Evolutionary conservation across 805 yeast species (phyloP).

Genomic region (Ogataea corticis): DNA sequence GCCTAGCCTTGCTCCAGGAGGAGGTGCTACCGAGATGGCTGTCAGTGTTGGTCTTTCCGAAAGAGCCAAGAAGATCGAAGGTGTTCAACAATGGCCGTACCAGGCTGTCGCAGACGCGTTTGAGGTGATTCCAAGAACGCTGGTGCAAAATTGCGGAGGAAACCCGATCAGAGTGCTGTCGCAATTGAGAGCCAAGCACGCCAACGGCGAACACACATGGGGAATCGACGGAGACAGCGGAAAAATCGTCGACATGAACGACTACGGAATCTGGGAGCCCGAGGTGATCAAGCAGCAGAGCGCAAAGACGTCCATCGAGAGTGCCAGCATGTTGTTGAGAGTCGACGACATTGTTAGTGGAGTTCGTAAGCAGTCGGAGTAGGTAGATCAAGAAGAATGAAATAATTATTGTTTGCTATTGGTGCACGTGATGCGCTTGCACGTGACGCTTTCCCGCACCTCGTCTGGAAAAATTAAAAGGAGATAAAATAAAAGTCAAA

Average conservation of each 20-base stretch:
- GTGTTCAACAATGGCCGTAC: conserved; percentile 97
- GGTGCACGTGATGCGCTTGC: no score
- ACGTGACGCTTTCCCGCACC: no score
- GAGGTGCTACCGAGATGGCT: conserved; percentile 99
- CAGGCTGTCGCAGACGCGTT: conserved; percentile 98
- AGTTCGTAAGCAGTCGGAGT: conserved; percentile 50
- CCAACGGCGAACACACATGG: conserved; percentile 78
- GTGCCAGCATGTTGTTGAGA: conserved; percentile 90
- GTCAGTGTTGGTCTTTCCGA: conserved; percentile 85
- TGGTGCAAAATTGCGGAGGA: conserved; percentile 97
- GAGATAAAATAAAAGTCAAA: not conserved
- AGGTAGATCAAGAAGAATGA: not conserved
- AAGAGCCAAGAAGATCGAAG: conserved; percentile 88
- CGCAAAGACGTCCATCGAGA: conserved; percentile 96
- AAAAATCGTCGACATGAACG: conserved; percentile 91
- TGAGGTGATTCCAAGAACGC: conserved; percentile 97
- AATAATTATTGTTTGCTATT: no score
- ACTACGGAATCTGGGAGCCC: conserved; percentile 98
- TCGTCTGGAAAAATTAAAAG: not conserved
- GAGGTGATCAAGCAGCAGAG: conserved; percentile 97
- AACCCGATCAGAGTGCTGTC: conserved; percentile 89
- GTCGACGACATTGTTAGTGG: conserved; percentile 99
- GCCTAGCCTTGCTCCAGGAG: conserved; percentile 96
- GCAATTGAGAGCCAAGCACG: conserved; percentile 93
- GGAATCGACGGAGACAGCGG: conserved; percentile 97